phyloP scores from a whole-genome alignment of 805 yeast genomes.

The Zygosaccharomyces bailii region DNA sequence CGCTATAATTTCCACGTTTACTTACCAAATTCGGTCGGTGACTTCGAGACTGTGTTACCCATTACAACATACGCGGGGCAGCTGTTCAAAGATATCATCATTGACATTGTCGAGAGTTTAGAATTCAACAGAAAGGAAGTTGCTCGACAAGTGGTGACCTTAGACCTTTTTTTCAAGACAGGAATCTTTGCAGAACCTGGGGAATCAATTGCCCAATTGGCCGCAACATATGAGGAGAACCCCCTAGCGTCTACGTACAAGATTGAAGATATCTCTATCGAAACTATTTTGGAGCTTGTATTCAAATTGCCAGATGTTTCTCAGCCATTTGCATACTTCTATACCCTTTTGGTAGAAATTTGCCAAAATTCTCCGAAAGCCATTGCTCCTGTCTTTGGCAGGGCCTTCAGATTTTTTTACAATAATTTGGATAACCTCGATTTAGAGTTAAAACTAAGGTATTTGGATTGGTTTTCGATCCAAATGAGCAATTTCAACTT shows the following conservation, averaged over 20 bases:
- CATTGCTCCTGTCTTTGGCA: constrained; percentile 91
- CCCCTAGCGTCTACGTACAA: constrained; percentile 69
- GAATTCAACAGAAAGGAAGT: constrained; percentile 89
- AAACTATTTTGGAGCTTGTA: constrained; percentile 72
- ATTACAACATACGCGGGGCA: constrained; percentile 51
- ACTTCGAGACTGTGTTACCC: constrained; percentile 65
- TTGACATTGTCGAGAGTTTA: constrained; percentile 71
- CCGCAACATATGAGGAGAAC: constrained; percentile 41
- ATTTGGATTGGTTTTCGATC: constrained; percentile 85
- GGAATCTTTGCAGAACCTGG: constrained; percentile 70
- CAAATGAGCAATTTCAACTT: constrained; percentile 92
- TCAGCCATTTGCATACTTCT: constrained; percentile 72
- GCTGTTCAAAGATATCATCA: constrained; percentile 67
- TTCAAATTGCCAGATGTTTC: constrained; percentile 68
- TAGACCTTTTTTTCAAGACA: constrained; percentile 68
- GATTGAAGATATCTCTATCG: constrained; percentile 85
- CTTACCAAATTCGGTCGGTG: constrained; percentile 44
- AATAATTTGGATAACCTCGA: constrained; percentile 63
- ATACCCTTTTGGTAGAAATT: constrained; percentile 79
- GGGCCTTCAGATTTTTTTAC: constrained; percentile 83
- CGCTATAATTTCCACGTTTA: constrained; percentile 61
- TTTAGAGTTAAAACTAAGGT: constrained; percentile 68
- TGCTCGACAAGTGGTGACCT: constrained; percentile 71
- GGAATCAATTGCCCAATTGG: constrained; percentile 68
- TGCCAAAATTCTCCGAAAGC: constrained; percentile 78